Evolutionary conservation across 257 asterid genomes (phyloP).

Genomic region (Coffea eugenioides): DNA sequence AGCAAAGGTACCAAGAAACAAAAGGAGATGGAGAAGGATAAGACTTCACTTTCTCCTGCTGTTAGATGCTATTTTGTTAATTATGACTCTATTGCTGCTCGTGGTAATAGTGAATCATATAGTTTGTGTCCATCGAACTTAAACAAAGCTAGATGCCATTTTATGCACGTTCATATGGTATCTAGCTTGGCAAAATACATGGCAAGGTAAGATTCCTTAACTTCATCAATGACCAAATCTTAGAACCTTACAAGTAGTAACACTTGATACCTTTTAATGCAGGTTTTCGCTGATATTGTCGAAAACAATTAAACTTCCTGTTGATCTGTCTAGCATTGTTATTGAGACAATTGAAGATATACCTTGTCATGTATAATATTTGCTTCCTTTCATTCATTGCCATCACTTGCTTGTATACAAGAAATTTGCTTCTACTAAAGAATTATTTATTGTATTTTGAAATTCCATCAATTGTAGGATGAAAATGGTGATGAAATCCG

Average conservation of each 20-base stretch:
- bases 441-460: background rate
- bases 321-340: slow-evolving; percentile 50
- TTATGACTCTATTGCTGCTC: slow-evolving; percentile 38
- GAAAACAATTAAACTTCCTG: slow-evolving; percentile 56
- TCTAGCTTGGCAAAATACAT: slow-evolving; percentile 68
- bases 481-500: slow-evolving; percentile 33
- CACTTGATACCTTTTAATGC: slow-evolving; percentile 23
- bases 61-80: slow-evolving; percentile 62
- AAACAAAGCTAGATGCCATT: slow-evolving; percentile 56
- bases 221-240: background rate
- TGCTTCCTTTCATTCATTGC: slow-evolving; percentile 3
- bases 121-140: slow-evolving; percentile 35
- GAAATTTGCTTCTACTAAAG: background rate
- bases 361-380: slow-evolving; percentile 53
- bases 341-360: slow-evolving; percentile 56
- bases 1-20: slow-evolving; percentile 38
- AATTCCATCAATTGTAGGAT: slow-evolving; percentile 39
- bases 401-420: background rate
- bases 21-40: slow-evolving; percentile 30
- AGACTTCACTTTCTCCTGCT: slow-evolving; percentile 20
- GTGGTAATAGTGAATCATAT: slow-evolving; percentile 23
- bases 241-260: background rate
- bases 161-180: slow-evolving; percentile 79
- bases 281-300: slow-evolving; percentile 82
- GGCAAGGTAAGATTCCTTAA: slow-evolving; percentile 56